Base-by-base conservation (phyloP, 768 basidiomycete species). In the Amanita pseudoporphyria region DNA sequence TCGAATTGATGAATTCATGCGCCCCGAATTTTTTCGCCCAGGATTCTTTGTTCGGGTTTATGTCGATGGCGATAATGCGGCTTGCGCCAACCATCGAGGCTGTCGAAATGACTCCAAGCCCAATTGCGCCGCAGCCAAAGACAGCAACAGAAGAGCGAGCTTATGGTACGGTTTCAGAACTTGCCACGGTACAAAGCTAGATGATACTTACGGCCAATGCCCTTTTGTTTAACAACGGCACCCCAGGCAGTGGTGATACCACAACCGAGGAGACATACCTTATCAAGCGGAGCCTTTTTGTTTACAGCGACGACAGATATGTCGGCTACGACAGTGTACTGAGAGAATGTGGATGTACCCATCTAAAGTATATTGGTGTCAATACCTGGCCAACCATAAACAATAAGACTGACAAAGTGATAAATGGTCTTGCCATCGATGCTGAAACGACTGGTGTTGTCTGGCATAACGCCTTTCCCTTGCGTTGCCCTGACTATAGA, bases 211-310 rank as follows among this genome's bases (percentile, higher is more conserved):
- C 18, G 60, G 87, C 87, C 76, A 65, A 90, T 79, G 53, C 88
- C 91, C 19, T 84, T 79, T 61, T 93, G 90, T 71, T 97, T 97
- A 55, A 78, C 78, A 42, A 95, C 88, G 5, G 95, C 87, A 48
- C 95, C 94, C 89, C 92, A 98, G 14, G 94, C 94, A n/a, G 94
- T 97, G 31, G 94, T 95, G 64, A 98, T 95, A 56, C 93, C 93
- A 54, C 90, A 92, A 5, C 95, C 95, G 12, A 99, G 81, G 28
- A 99, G 76, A 68, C 96, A 98, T n/a, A 94, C 91, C 61, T 92
- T 96, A 24, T 97, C 87, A 12, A 99, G 77, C 7, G 92, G 91
- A 1, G 96, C 96, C 53, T 77, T 71, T 53, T 79, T 74, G 69
- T 84, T 82, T 52, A 99, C 83, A 13, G 90, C 81, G 46, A 98